These are phyloP conservation scores for Quercus dentata DNA, from an alignment of 306 rosid species.

Conservation along the genomic window DNA sequence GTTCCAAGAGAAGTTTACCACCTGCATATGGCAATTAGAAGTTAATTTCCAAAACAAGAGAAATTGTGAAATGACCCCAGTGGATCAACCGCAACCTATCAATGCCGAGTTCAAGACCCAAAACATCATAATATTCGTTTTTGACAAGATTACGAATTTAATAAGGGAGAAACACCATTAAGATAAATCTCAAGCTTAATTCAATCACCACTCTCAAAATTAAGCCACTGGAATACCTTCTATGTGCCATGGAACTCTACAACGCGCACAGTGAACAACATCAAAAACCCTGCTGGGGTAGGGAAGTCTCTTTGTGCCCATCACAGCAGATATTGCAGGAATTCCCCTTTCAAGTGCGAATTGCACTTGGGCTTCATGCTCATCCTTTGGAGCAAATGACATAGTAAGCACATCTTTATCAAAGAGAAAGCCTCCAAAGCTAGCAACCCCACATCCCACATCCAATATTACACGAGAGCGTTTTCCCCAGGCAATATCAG, in stretches of 20 bases:
- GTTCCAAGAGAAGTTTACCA: conserved; percentile 97
- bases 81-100: background rate
- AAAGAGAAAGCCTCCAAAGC: conserved; percentile 95
- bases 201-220: conserved; percentile 14
- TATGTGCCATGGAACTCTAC: conserved; percentile 98
- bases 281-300: conserved; percentile 88
- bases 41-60: conserved; percentile 21
- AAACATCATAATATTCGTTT: background rate
- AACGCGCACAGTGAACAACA: conserved; percentile 88
- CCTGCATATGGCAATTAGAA: conserved; percentile 50
- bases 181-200: conserved; percentile 1
- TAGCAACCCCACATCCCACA: conserved; percentile 99
- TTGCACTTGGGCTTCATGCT: conserved; percentile 99
- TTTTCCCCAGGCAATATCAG: conserved; percentile 89
- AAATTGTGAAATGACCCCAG: background rate
- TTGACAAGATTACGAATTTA: background rate
- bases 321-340: conserved; percentile 95
- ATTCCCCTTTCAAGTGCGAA: conserved; percentile 99
- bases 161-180: background rate
- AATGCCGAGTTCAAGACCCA: conserved; percentile 6
- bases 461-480: conserved; percentile 84
- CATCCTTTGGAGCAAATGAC: conserved; percentile 98
- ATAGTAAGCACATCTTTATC: conserved; percentile 84
- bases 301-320: conserved; percentile 97
- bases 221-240: conserved; percentile 60